Evolutionary conservation across 139 green algal genomes (phyloP).

Genomic region (Micractinium conductrix): DNA sequence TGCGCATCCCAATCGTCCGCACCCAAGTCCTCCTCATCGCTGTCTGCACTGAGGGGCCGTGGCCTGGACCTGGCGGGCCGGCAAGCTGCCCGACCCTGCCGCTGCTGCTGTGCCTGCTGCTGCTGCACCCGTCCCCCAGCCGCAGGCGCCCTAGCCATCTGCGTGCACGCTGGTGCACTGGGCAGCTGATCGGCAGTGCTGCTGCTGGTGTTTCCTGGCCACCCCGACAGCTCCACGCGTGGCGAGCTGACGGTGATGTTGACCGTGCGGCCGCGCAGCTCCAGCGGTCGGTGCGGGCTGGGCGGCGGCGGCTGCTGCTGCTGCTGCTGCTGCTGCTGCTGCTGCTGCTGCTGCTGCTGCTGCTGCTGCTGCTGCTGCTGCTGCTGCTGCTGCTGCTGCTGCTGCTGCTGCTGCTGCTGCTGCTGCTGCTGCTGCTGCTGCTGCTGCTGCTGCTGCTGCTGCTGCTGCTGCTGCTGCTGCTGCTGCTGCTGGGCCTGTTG

Average conservation of each 20-base stretch:
- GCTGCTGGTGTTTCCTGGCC: slow-evolving; percentile 2
- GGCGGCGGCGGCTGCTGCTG: neutral
- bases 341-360: slow-evolving; percentile 3
- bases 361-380: neutral
- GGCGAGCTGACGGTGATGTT: neutral
- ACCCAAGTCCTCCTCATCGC: too few species aligned
- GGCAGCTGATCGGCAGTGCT: too few species aligned
- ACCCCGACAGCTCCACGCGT: neutral
- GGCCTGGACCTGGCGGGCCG: too few species aligned
- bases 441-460: neutral
- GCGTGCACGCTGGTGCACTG: too few species aligned
- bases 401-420: neutral
- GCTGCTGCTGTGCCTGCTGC: slow-evolving; percentile 13
- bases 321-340: neutral
- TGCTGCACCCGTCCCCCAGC: too few species aligned
- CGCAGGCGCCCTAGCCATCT: too few species aligned
- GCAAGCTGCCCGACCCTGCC: too few species aligned
- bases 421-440: neutral
- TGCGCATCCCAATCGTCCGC: too few species aligned
- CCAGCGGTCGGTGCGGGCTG: neutral
- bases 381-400: neutral
- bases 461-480: neutral
- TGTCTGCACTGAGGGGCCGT: too few species aligned
- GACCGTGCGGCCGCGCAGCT: neutral
- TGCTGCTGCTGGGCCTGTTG: too few species aligned